Base-by-base conservation (phyloP, 2,329 filamentous ascomycete genomes). In the Cylindrodendrum hubeiense region DNA sequence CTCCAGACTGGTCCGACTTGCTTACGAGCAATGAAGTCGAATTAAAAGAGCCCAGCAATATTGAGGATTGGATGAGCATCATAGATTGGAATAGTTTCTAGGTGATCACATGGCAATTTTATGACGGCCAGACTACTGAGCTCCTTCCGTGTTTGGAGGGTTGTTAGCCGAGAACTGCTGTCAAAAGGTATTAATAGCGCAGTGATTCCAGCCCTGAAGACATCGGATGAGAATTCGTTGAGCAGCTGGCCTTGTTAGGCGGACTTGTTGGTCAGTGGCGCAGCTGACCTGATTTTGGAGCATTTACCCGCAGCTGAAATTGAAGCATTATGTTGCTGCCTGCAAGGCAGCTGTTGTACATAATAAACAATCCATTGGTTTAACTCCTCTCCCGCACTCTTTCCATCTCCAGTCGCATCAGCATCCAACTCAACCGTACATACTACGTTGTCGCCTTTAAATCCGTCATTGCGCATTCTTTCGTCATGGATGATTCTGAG, bases 401-500 rank as follows among this genome's bases (percentile, higher is more conserved):
- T 21, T 3, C 10, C 26, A 3, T 19, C 46, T 33, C 15, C 26
- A 19, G 21, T 7, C 46, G 17, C 9, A n/a, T 19, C 24, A 5
- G 72, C 71, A 75, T 75, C 71, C 72, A 72, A 68, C 68, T 62
- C 60, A 63, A 62, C 59, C 51, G 61, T 63, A 58, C 60, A 71
- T 66, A 69, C 57, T 51, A 67, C 60, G 53, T 64, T 64, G 51
- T 51, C 66, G 63, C 57, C 55, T 60, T 52, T 55, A 62, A 63
- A 60, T 64, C 65, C 63, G 53, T 57, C 55, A 53, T 69, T 66
- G 67, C 68, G 60, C 59, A 62, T 63, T 56, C 68, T 55, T 60
- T 72, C 69, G 81, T 50, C 68, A 89, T 89, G 87, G 82, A 80
- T 64, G 83, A 79, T 60, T 75, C 87, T 50, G 88, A 90, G 71